Percentiles rank a stretch among this genome's conserved stretches.
Conservation (phyloP, 2,329 filamentous ascomycete genomes). For the Cladophialophora carrionii region DNA sequence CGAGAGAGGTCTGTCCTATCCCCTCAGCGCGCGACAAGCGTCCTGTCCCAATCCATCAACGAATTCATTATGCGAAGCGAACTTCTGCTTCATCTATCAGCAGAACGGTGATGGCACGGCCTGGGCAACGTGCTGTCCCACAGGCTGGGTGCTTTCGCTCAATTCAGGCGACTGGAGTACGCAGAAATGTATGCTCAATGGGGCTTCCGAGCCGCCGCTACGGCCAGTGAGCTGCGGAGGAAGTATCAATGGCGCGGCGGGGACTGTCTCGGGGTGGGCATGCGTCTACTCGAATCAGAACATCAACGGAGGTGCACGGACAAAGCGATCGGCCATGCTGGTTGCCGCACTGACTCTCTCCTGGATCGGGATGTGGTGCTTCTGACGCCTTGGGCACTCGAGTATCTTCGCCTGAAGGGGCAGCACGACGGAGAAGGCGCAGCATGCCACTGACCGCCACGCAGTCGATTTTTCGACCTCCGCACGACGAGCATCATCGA, state of each 20-base stretch:
- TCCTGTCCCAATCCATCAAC: constrained; percentile 30
- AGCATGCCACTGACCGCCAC: not conserved
- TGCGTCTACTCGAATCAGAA: constrained; percentile 30
- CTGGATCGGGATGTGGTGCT: constrained; percentile 15
- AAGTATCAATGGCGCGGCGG: constrained; percentile 13
- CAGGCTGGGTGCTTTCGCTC: constrained; percentile 24
- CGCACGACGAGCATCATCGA: not conserved
- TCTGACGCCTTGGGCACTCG: not conserved
- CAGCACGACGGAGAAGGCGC: not conserved
- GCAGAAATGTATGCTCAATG: constrained; percentile 27
- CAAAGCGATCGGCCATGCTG: constrained; percentile 4
- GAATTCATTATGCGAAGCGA: constrained; percentile 19
- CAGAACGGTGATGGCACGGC: constrained; percentile 16
- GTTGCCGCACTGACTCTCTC: not conserved
- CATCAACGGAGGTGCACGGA: constrained; percentile 7
- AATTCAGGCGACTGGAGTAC: constrained; percentile 26
- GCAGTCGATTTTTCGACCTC: not conserved
- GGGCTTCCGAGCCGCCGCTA: constrained; percentile 21
- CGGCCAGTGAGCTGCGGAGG: constrained; percentile 28
- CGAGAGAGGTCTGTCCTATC: not conserved
- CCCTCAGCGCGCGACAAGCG: constrained; percentile 21
- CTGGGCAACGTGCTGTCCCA: constrained; percentile 33
- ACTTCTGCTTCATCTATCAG: constrained; percentile 30
- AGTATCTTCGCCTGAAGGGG: not conserved
- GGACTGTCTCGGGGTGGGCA: constrained; percentile 29